Base-by-base conservation (phyloP, 768 basidiomycete species). In the Tricholoma bakamatsutake region DNA sequence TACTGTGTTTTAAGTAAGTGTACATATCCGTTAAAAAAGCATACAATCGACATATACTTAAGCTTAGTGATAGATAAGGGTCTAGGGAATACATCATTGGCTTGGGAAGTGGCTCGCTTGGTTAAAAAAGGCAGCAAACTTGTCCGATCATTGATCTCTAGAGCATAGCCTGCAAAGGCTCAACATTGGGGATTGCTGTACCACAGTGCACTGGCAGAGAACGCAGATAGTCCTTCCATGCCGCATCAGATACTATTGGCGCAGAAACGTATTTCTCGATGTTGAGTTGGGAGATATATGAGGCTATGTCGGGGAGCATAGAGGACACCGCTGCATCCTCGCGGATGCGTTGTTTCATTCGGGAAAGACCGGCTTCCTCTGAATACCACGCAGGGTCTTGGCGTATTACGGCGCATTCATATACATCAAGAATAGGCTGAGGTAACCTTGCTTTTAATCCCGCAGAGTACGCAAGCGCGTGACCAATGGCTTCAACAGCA, bases 301-400 rank as follows among this genome's bases (percentile, higher is more conserved):
- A 59, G 35, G 71, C 67, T 33, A 82, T 61, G 28, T 76, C 62
- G 2, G 76, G 77, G 51, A 81, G 61, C 60, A 78, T 76, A 9
- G 72, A 66, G 2, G 74, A 67, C 7, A 80, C 65, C 4, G 79
- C 79, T 7, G 64, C 60, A 57, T 80, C 80, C 62, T 82, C 80
- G 43, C 75, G 74, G 2, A 70, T 57, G 6, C 77, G 73, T 60
- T 85, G 81, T 9, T 67, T 67, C 53, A 73, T 68, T n/a, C 82
- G 74, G 13, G 73, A 69, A 45, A 85, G 61, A 3, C 76, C 74
- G 17, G 68, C 76, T 57, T 77, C 67, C 64, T 85, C 83, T 24
- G 76, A 73, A 62, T 83, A 83, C 83, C 83, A 85, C 6, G 81
- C 79, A 39, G 79, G 69, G 59, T 84, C 82, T 58, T 75, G 75